phyloP scores from a whole-genome alignment of 768 basidiomycete species.

The Leccinum truebloodii region DNA sequence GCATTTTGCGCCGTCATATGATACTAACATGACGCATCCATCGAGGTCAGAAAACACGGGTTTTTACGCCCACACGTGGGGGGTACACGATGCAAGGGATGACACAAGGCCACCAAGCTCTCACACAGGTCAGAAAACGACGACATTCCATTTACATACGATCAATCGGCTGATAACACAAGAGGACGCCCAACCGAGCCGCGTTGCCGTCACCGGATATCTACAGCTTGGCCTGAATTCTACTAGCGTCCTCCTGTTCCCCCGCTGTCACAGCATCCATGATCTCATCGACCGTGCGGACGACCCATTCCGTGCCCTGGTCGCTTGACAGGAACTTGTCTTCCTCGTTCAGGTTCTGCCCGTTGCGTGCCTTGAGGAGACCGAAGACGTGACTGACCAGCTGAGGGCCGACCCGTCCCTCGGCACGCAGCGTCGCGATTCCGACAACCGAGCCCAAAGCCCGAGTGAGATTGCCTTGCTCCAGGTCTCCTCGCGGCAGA shows the following conservation, averaged over 20 bases:
- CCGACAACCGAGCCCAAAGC: slow-evolving; percentile 83
- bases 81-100: slow-evolving; percentile 33
- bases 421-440: slow-evolving; percentile 81
- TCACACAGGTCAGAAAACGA: slow-evolving; percentile 19
- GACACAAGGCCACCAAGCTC: slow-evolving; percentile 25
- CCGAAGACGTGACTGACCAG: slow-evolving; percentile 88
- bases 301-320: slow-evolving; percentile 87
- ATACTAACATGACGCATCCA: slow-evolving; percentile 15
- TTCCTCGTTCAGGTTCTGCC: slow-evolving; percentile 60
- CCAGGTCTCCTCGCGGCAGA: slow-evolving; percentile 61
- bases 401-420: slow-evolving; percentile 83
- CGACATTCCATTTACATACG: slow-evolving; percentile 20
- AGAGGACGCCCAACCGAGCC: slow-evolving; percentile 8
- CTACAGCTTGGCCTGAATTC: slow-evolving; percentile 64
- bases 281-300: slow-evolving; percentile 80
- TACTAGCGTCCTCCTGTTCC: slow-evolving; percentile 37
- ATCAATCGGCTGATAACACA: slow-evolving; percentile 35
- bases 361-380: slow-evolving; percentile 77
- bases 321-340: slow-evolving; percentile 82
- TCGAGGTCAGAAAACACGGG: slow-evolving; percentile 30
- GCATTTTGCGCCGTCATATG: slow-evolving; percentile 23
- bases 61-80: slow-evolving; percentile 35
- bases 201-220: slow-evolving; percentile 12
- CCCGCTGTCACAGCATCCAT: slow-evolving; percentile 67
- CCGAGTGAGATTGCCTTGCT: slow-evolving; percentile 85